These are phyloP conservation scores for Theileria sp. DNA, from an alignment of 169 alveolate species.

Conservation along the genomic window DNA sequence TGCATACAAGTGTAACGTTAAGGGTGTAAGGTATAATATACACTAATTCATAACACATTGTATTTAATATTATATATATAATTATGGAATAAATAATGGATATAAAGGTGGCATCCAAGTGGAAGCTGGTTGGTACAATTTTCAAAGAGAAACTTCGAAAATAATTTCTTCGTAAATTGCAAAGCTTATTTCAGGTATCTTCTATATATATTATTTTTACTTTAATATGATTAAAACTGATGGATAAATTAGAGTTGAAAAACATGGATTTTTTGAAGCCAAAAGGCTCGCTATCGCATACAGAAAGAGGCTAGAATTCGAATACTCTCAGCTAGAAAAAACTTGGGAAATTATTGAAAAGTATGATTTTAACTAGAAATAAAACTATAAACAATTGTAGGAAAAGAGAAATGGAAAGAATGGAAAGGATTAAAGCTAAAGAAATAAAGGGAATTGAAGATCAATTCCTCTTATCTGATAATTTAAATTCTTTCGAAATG, in stretches of 20 bases:
- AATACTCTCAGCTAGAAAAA: conserved; percentile 77
- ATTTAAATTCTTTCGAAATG: not conserved
- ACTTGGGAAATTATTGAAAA: conserved; percentile 76
- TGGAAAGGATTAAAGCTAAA: not conserved
- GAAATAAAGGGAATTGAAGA: conserved; percentile 15
- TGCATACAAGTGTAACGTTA: conserved; percentile 76
- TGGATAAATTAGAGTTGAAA: conserved; percentile 51
- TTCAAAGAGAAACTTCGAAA: conserved; percentile 75
- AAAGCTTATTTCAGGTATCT: conserved; percentile 76
- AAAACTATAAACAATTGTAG: not conserved
- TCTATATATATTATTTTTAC: not conserved
- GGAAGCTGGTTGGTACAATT: conserved; percentile 89
- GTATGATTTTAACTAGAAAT: not conserved
- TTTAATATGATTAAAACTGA: not conserved
- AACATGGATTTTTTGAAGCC: conserved; percentile 80
- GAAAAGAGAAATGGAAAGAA: conserved; percentile 8
- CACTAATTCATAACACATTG: not conserved
- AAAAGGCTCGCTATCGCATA: conserved; percentile 80
- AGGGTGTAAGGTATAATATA: conserved; percentile 73
- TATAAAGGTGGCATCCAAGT: conserved; percentile 82
- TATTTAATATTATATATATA: conserved; percentile 5
- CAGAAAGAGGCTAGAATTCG: conserved; percentile 79
- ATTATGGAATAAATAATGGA: not conserved
- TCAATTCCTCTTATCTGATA: conserved; percentile 4
- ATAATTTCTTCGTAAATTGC: conserved; percentile 83